Percentiles rank a stretch among this genome's conserved stretches.
phyloP scores from a whole-genome alignment of 202 grass and related monocot species.

The Setaria viridis region DNA sequence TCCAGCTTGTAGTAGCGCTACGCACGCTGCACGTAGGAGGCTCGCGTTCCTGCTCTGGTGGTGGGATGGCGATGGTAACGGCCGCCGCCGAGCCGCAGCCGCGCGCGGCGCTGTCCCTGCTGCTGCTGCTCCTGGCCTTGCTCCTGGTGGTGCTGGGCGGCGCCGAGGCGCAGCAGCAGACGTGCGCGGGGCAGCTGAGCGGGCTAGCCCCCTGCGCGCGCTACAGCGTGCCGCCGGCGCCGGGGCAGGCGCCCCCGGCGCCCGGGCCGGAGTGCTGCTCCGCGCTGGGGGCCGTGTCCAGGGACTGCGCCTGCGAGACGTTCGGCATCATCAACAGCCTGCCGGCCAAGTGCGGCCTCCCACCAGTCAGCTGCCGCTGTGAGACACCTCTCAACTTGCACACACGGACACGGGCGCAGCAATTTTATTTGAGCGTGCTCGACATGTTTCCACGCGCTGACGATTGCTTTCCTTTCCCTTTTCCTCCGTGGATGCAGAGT shows the following conservation, averaged over 20 bases:
- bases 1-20: not conserved
- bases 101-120: not conserved
- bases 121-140: no score
- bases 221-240: slow-evolving; percentile 58
- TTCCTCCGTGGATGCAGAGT: not conserved
- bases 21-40: not conserved
- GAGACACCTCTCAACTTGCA: not conserved
- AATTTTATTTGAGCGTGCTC: no score
- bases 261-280: slow-evolving; percentile 71
- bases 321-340: slow-evolving; percentile 78
- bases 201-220: slow-evolving; percentile 58
- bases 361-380: slow-evolving; percentile 56
- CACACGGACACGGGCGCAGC: no score
- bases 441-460: not conserved
- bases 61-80: not conserved
- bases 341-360: slow-evolving; percentile 69
- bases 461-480: not conserved
- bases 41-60: not conserved
- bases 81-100: not conserved
- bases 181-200: slow-evolving; percentile 58
- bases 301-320: slow-evolving; percentile 67
- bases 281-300: slow-evolving; percentile 53
- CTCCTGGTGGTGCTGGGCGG: not conserved
- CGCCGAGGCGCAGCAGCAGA: slow-evolving; percentile 27
- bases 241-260: slow-evolving; percentile 34